A percentile compares a stretch with the other conserved stretches of the same genome.
phyloP scores from a whole-genome alignment of 805 yeast genomes.

The Hanseniaspora guilliermondii region DNA sequence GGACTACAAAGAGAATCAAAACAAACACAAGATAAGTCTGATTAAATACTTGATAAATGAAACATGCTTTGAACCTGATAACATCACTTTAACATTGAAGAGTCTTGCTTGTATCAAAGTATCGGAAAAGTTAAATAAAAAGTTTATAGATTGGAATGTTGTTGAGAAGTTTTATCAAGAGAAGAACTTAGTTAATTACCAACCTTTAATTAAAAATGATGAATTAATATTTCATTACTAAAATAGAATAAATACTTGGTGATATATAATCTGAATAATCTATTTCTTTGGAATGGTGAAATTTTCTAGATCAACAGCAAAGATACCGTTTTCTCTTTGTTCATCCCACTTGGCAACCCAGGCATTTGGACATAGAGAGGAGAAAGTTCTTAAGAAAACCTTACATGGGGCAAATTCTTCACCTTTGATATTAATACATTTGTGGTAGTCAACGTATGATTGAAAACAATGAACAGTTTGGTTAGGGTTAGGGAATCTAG shows the following conservation, averaged over 20 bases:
- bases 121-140: constrained; percentile 16
- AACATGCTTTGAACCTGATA: constrained; percentile 56
- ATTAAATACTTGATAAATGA: constrained; percentile 38
- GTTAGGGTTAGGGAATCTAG: constrained; percentile 93
- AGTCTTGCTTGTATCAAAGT: constrained; percentile 37
- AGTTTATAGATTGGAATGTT: constrained; percentile 17
- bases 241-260: neutral
- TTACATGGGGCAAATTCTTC: constrained; percentile 97
- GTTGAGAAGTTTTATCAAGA: constrained; percentile 5
- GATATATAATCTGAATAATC: constrained; percentile 24
- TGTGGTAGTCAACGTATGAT: constrained; percentile 94
- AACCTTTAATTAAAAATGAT: constrained; percentile 20
- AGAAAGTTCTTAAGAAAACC: constrained; percentile 83
- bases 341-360: constrained; percentile 85
- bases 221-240: constrained; percentile 22
- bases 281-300: constrained; percentile 27
- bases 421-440: constrained; percentile 92
- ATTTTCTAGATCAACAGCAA: constrained; percentile 38
- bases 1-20: constrained; percentile 22
- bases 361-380: constrained; percentile 70
- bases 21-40: constrained; percentile 24
- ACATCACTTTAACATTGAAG: constrained; percentile 46
- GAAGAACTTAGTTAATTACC: neutral
- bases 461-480: constrained; percentile 99
- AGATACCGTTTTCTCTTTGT: constrained; percentile 56